Percentiles rank a stretch among this genome's conserved stretches.
Conservation (phyloP, 1,139 yeast genomes). For the Hansenula anomala region DNA sequence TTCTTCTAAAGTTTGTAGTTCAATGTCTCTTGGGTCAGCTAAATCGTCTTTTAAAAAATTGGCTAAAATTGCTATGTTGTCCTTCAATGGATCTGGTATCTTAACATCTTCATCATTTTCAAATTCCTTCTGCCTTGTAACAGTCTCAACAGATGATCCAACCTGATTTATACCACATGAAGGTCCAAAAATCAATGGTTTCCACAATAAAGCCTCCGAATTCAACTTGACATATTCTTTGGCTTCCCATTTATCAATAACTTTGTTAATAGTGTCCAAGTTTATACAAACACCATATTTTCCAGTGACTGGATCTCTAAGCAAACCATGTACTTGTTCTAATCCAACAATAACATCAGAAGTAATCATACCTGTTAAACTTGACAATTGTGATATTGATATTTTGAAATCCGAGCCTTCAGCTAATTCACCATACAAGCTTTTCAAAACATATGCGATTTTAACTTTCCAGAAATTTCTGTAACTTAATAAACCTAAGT, state of each 20-base stretch:
- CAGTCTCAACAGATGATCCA: slow-evolving; percentile 23
- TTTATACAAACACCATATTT: slow-evolving; percentile 55
- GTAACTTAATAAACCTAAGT: slow-evolving; percentile 79
- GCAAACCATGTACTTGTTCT: slow-evolving; percentile 66
- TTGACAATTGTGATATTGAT: slow-evolving; percentile 58
- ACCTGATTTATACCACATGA: slow-evolving; percentile 66
- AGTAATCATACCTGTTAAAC: slow-evolving; percentile 77
- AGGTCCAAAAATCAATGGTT: slow-evolving; percentile 77
- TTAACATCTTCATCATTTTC: slow-evolving; percentile 13
- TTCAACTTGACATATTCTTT: slow-evolving; percentile 52
- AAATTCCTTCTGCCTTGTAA: slow-evolving; percentile 8
- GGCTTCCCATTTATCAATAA: slow-evolving; percentile 48
- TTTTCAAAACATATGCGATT: slow-evolving; percentile 45
- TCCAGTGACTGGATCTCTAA: slow-evolving; percentile 31
- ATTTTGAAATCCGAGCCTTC: slow-evolving; percentile 24
- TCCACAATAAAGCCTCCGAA: slow-evolving; percentile 61
- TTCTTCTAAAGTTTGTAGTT: slow-evolving; percentile 45
- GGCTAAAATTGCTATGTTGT: slow-evolving; percentile 49
- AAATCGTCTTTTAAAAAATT: slow-evolving; percentile 63
- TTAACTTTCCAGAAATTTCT: slow-evolving; percentile 81
- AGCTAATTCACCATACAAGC: slow-evolving; percentile 26
- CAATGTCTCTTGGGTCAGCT: slow-evolving; percentile 52
- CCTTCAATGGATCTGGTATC: slow-evolving; percentile 30
- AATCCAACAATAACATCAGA: slow-evolving; percentile 86
- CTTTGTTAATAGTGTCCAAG: slow-evolving; percentile 35